Evolutionary conservation across 371 early-diverging fungal species (phyloP).

Genomic region (Capillidium rhysosporum): DNA sequence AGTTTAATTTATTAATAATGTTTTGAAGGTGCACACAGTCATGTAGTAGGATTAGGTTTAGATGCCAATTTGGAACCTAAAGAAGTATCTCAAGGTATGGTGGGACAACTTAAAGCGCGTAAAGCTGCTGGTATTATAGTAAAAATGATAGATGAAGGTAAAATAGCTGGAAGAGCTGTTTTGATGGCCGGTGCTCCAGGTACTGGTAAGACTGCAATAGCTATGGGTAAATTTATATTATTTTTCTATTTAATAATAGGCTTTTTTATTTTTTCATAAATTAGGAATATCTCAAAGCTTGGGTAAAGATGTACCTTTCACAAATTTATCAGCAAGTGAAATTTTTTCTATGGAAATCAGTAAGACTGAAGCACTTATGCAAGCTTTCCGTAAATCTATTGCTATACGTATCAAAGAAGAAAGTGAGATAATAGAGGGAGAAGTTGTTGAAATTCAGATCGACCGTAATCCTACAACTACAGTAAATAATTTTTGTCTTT

Average conservation of each 20-base stretch:
- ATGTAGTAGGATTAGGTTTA: constrained; percentile 76
- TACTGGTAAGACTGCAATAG: constrained; percentile 91
- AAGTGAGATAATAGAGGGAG: constrained; percentile 95
- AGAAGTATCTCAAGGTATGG: constrained; percentile 84
- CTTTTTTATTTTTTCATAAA: neutral
- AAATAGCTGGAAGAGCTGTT: constrained; percentile 93
- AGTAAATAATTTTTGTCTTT: constrained; percentile 23
- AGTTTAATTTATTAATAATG: neutral
- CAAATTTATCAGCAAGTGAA: constrained; percentile 90
- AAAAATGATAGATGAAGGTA: constrained; percentile 83
- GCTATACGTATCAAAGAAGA: constrained; percentile 97
- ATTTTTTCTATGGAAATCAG: constrained; percentile 96
- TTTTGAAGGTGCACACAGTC: constrained; percentile 82
- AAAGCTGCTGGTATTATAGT: constrained; percentile 91
- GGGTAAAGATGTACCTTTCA: constrained; percentile 89
- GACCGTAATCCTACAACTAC: constrained; percentile 79
- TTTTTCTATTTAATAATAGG: too few relatives aligned
- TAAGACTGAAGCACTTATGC: constrained; percentile 95
- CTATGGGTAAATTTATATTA: constrained; percentile 42
- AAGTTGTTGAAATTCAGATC: constrained; percentile 96
- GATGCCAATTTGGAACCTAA: constrained; percentile 83
- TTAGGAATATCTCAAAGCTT: constrained; percentile 76
- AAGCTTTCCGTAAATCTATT: constrained; percentile 93
- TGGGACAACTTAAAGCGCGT: constrained; percentile 88
- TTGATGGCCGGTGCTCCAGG: constrained; percentile 97